phyloP scores from a whole-genome alignment of 306 rosid species.

The Parietaria judaica region DNA sequence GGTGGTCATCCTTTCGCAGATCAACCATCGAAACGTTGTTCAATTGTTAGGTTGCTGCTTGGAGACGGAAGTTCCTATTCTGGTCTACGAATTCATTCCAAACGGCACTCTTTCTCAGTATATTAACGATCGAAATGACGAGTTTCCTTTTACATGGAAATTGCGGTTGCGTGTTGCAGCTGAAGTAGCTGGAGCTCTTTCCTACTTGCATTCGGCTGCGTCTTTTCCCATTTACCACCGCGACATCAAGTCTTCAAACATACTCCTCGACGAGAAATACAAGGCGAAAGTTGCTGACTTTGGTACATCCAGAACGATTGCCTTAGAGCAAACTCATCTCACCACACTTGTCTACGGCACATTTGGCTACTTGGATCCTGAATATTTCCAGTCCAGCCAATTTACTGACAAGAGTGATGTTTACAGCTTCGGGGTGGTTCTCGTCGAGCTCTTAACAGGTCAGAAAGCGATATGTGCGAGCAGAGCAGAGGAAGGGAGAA shows the following conservation, averaged over 20 bases:
- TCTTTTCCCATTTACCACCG: slow-evolving; percentile 14
- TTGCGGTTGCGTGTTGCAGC: slow-evolving; percentile 8
- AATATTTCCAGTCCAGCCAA: too few species aligned
- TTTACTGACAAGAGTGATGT: too few species aligned
- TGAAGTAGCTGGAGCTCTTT: slow-evolving; percentile 14
- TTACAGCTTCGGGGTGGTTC: too few species aligned
- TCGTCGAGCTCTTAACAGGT: slow-evolving; percentile 7
- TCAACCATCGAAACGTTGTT: too few species aligned
- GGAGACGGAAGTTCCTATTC: too few species aligned
- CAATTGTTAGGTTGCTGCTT: too few species aligned
- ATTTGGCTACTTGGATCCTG: too few species aligned
- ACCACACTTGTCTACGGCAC: slow-evolving; percentile 9
- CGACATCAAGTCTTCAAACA: slow-evolving; percentile 19
- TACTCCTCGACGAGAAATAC: slow-evolving; percentile 1
- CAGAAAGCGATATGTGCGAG: slow-evolving; percentile 2
- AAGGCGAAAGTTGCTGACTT: slow-evolving; percentile 12
- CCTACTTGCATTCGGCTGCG: slow-evolving; percentile 14
- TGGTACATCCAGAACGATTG: slow-evolving; percentile 15
- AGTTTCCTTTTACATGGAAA: neutral
- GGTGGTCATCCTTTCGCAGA: slow-evolving; percentile 8
- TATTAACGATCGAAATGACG: too few species aligned
- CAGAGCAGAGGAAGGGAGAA: slow-evolving; percentile 7
- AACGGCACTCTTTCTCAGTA: too few species aligned
- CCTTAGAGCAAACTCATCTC: slow-evolving; percentile 10
- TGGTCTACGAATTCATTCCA: too few species aligned